Conservation (phyloP, 2,329 filamentous ascomycete species). For the Ophiostoma sp. region DNA sequence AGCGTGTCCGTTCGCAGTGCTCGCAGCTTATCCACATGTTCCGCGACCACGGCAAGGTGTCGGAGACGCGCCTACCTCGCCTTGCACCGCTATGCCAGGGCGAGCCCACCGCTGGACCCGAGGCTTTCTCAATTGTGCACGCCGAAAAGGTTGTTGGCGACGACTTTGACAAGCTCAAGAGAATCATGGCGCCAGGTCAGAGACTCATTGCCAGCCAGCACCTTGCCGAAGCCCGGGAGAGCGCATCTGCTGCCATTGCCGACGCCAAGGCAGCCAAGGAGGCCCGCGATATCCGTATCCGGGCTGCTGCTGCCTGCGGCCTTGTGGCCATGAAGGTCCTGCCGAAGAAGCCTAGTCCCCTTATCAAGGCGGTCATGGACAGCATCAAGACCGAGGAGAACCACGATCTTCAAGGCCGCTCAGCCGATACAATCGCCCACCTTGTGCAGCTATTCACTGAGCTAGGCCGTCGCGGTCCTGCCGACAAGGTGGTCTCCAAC, state of each 20-base stretch:
- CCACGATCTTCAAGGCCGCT: conserved; percentile 79
- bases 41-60: conserved; percentile 83
- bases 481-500: conserved; percentile 94
- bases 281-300: conserved; percentile 80
- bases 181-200: conserved; percentile 83
- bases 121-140: conserved; percentile 83
- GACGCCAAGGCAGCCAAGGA: conserved; percentile 80
- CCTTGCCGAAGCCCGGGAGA: conserved; percentile 72
- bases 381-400: conserved; percentile 96
- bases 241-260: conserved; percentile 69
- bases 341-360: conserved; percentile 87
- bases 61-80: conserved; percentile 70
- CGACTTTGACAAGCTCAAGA: conserved; percentile 87
- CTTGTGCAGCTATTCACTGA: conserved; percentile 85
- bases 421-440: conserved; percentile 77
- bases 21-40: conserved; percentile 88
- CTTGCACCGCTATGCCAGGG: conserved; percentile 93
- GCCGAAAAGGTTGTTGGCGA: conserved; percentile 84
- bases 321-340: conserved; percentile 83
- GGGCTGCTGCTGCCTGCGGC: conserved; percentile 81
- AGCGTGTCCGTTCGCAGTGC: conserved; percentile 87
- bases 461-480: conserved; percentile 76
- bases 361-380: conserved; percentile 98
- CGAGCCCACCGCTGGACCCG: conserved; percentile 85
- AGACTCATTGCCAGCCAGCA: conserved; percentile 79